A percentile compares a stretch with the other conserved stretches of the same genome.
Evolutionary conservation across 352 stramenopile species (phyloP).

Genomic region (Peronosclerospora sorghi): DNA sequence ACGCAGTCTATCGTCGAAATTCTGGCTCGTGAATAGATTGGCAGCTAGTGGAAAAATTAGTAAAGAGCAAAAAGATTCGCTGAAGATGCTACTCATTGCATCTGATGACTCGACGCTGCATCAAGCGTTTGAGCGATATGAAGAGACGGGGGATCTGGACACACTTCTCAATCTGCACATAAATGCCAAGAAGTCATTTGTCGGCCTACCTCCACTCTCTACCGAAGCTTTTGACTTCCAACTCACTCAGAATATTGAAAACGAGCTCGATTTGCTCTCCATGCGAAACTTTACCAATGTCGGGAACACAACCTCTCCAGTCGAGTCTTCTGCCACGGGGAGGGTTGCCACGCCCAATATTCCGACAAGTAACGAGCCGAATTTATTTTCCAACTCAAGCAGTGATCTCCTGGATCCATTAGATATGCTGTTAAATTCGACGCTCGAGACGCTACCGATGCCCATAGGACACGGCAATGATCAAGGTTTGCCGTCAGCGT

Average conservation of each 20-base stretch:
- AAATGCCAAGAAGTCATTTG: conserved; percentile 55
- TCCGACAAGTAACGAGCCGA: conserved; percentile 20
- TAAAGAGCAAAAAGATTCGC: conserved; percentile 68
- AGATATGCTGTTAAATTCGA: conserved; percentile 39
- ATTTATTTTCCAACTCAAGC: conserved; percentile 29
- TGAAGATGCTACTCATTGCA: conserved; percentile 72
- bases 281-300: conserved; percentile 45
- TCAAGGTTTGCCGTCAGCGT: conserved; percentile 29
- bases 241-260: conserved; percentile 71
- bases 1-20: conserved; percentile 75
- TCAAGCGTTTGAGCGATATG: conserved; percentile 64
- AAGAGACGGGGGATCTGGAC: conserved; percentile 69
- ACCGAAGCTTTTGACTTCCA: conserved; percentile 61
- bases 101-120: conserved; percentile 65
- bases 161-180: conserved; percentile 55
- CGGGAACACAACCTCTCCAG: conserved; percentile 6
- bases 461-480: conserved; percentile 50
- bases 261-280: conserved; percentile 65
- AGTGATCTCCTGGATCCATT: conserved; percentile 35
- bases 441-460: conserved; percentile 49
- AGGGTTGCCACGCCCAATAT: conserved; percentile 1
- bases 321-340: not conserved
- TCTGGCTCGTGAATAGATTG: conserved; percentile 79
- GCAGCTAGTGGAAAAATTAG: conserved; percentile 71
- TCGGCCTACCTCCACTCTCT: conserved; percentile 43